phyloP scores from a whole-genome alignment of 768 basidiomycete genomes.

The Hygrocybe coccinea region DNA sequence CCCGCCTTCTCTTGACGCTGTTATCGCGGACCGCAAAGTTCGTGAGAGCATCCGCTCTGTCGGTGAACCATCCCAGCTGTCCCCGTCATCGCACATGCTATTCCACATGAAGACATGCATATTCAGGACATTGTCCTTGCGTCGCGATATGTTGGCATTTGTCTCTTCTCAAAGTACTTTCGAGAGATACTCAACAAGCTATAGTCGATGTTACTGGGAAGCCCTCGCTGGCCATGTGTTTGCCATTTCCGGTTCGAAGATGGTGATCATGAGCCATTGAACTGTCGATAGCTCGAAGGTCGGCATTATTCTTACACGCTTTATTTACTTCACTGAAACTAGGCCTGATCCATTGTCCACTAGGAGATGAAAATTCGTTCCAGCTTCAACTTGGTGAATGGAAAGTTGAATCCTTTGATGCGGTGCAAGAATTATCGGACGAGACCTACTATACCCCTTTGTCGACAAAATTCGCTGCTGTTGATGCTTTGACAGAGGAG shows the following conservation, averaged over 20 bases:
- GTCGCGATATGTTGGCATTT: background rate
- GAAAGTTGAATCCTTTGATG: background rate
- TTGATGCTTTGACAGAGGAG: background rate
- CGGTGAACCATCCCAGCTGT: background rate
- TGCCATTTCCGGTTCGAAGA: too few species aligned
- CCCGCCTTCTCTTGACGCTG: background rate
- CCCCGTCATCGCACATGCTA: background rate
- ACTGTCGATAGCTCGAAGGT: background rate
- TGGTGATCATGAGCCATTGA: background rate
- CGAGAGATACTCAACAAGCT: background rate
- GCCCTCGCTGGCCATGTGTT: constrained; percentile 1
- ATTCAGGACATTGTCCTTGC: background rate
- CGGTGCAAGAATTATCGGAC: background rate
- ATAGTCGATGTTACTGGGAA: background rate
- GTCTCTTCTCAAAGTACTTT: background rate
- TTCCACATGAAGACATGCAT: background rate
- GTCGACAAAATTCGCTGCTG: background rate
- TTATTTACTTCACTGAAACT: background rate
- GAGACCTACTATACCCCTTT: background rate
- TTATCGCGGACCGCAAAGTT: background rate
- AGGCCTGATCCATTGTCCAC: background rate
- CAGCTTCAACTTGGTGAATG: background rate
- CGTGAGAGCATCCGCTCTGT: background rate
- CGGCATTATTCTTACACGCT: background rate
- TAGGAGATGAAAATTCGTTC: background rate